Evolutionary conservation across 148 eudicot genomes (phyloP).

Genomic region (Beta vulgaris): DNA sequence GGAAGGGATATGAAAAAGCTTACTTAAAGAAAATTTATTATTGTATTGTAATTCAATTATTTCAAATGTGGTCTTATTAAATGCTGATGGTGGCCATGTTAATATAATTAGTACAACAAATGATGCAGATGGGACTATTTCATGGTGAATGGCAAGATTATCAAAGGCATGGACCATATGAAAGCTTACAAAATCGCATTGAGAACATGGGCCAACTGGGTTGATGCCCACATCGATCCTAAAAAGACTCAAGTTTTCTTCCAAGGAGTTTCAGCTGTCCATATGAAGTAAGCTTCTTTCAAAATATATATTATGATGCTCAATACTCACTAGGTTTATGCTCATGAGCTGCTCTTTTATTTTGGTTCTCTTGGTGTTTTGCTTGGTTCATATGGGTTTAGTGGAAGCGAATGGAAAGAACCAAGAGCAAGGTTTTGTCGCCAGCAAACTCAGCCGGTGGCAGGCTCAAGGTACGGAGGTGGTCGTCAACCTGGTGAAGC

Average conservation of each 20-base stretch:
- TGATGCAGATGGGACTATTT: constrained; percentile 57
- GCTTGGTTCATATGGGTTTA: constrained; percentile 20
- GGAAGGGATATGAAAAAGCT: not conserved
- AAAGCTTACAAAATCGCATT: constrained; percentile 57
- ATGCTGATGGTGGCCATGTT: too few relatives aligned
- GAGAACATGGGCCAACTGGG: constrained; percentile 65
- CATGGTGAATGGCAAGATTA: constrained; percentile 42
- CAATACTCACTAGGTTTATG: not conserved
- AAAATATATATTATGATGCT: not conserved
- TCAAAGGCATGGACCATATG: constrained; percentile 50
- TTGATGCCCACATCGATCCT: constrained; percentile 48
- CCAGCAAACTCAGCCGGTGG: constrained; percentile 45
- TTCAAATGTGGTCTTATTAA: too few relatives aligned
- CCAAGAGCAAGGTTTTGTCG: constrained; percentile 39
- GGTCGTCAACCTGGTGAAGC: constrained; percentile 46
- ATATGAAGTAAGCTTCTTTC: constrained; percentile 35
- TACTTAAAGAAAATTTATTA: not conserved
- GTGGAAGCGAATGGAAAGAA: constrained; percentile 56
- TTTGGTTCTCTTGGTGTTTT: not conserved
- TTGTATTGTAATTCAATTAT: too few relatives aligned
- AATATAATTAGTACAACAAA: not conserved
- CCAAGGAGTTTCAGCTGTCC: constrained; percentile 63
- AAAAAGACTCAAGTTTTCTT: constrained; percentile 49
- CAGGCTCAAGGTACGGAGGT: constrained; percentile 48
- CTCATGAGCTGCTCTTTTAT: not conserved